Conservation (phyloP, 257 asterid genomes). For the Cruciata laevipes region DNA sequence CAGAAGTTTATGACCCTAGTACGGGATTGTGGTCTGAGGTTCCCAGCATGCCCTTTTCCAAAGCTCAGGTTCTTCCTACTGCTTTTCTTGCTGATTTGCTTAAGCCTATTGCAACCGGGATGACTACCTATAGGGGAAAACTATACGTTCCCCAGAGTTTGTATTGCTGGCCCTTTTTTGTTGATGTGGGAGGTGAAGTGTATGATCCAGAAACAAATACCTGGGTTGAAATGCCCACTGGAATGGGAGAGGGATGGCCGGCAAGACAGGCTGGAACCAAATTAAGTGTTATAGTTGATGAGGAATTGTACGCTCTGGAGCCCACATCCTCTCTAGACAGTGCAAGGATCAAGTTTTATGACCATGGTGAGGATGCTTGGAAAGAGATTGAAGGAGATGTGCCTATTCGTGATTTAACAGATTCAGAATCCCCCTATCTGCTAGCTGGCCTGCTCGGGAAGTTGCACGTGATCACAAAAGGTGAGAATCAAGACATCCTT, state of each 20-base stretch:
- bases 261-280: slow-evolving; percentile 89
- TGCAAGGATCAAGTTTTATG: slow-evolving; percentile 79
- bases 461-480: slow-evolving; percentile 75
- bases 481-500: slow-evolving; percentile 40
- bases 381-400: slow-evolving; percentile 73
- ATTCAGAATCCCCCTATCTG: slow-evolving; percentile 71
- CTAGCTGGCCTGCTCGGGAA: slow-evolving; percentile 78
- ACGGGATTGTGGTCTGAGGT: slow-evolving; percentile 69
- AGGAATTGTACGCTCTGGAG: slow-evolving; percentile 72
- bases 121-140: slow-evolving; percentile 76
- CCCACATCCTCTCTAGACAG: slow-evolving; percentile 66
- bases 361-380: slow-evolving; percentile 78
- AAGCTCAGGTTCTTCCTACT: slow-evolving; percentile 75
- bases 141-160: slow-evolving; percentile 85
- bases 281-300: slow-evolving; percentile 73
- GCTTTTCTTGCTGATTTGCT: slow-evolving; percentile 85
- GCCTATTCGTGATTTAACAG: slow-evolving; percentile 52
- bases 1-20: slow-evolving; percentile 76
- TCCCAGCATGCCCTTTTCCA: slow-evolving; percentile 88
- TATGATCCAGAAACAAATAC: slow-evolving; percentile 77
- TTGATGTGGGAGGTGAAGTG: slow-evolving; percentile 95
- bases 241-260: slow-evolving; percentile 99
- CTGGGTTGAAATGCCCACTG: slow-evolving; percentile 84
- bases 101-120: slow-evolving; percentile 92
- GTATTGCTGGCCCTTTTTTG: slow-evolving; percentile 89